A percentile compares a stretch with the other conserved stretches of the same genome.
phyloP scores from a whole-genome alignment of 2,329 filamentous ascomycete genomes.

The Pseudovirgaria hyperparasitica region DNA sequence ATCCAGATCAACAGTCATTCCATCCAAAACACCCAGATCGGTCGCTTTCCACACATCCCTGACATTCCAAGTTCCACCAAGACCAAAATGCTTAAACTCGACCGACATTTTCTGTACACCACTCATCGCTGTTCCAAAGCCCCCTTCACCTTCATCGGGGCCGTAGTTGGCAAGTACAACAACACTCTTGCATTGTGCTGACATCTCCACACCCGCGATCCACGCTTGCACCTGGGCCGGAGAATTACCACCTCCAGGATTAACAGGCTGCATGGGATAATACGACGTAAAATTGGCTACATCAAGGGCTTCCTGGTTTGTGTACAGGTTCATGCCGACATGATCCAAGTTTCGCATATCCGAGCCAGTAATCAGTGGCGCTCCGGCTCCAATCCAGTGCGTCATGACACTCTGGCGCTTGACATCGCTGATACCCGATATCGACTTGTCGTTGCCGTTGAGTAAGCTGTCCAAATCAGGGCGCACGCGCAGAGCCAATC shows the following conservation, averaged over 20 bases:
- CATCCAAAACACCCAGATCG: slow-evolving; percentile 8
- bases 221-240: slow-evolving; percentile 14
- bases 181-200: slow-evolving; percentile 6
- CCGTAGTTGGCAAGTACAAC: slow-evolving; percentile 15
- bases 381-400: slow-evolving; percentile 18
- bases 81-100: background rate
- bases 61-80: background rate
- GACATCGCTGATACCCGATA: slow-evolving; percentile 13
- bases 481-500: slow-evolving; percentile 10
- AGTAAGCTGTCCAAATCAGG: slow-evolving; percentile 18
- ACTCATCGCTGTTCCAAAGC: slow-evolving; percentile 8
- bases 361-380: slow-evolving; percentile 16
- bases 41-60: slow-evolving; percentile 1
- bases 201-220: slow-evolving; percentile 12
- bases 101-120: slow-evolving; percentile 8
- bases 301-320: slow-evolving; percentile 7
- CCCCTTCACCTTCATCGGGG: slow-evolving; percentile 11
- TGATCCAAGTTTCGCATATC: slow-evolving; percentile 10
- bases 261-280: slow-evolving; percentile 15
- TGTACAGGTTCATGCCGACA: slow-evolving; percentile 8
- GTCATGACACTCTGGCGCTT: slow-evolving; percentile 14
- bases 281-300: slow-evolving; percentile 10
- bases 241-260: slow-evolving; percentile 10
- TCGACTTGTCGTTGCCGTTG: slow-evolving; percentile 11
- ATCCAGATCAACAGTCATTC: too few species aligned